phyloP scores from a whole-genome alignment of 257 asterid genomes.

The Ajuga chamaepitys region DNA sequence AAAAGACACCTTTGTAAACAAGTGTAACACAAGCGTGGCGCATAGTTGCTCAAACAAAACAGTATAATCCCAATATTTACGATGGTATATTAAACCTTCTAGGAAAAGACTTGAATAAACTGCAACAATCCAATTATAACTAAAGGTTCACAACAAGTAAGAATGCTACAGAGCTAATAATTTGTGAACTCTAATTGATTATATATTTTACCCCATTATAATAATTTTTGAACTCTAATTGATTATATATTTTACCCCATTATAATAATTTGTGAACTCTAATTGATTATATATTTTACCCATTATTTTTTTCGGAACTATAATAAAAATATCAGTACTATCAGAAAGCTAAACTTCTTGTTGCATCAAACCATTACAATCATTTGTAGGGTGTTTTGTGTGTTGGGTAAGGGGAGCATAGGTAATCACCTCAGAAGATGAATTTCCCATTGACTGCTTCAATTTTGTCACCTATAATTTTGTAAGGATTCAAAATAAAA shows the following conservation, averaged over 20 bases:
- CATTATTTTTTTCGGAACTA: too few species aligned
- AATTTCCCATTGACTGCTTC: conserved; percentile 36
- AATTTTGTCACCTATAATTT: conserved; percentile 42
- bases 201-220: not conserved
- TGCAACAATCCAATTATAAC: not conserved
- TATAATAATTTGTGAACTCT: too few species aligned
- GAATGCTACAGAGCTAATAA: not conserved
- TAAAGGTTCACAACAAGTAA: not conserved
- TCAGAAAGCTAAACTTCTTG: not conserved
- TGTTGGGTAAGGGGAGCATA: not conserved
- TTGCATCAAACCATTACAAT: not conserved
- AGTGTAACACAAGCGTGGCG: not conserved
- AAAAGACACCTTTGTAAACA: not conserved
- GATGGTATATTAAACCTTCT: too few species aligned
- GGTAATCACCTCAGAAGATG: conserved; percentile 42
- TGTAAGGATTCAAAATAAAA: not conserved
- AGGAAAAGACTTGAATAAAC: not conserved
- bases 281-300: too few species aligned
- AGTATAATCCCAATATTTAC: too few species aligned
- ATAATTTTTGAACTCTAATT: too few species aligned
- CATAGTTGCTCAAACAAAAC: not conserved
- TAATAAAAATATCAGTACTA: too few species aligned
- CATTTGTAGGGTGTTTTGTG: not conserved
- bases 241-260: too few species aligned
- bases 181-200: not conserved